Percentiles rank a stretch among this genome's conserved stretches.
Evolutionary conservation across 768 basidiomycete species (phyloP).

Genomic region (Psilocybe azurescens): DNA sequence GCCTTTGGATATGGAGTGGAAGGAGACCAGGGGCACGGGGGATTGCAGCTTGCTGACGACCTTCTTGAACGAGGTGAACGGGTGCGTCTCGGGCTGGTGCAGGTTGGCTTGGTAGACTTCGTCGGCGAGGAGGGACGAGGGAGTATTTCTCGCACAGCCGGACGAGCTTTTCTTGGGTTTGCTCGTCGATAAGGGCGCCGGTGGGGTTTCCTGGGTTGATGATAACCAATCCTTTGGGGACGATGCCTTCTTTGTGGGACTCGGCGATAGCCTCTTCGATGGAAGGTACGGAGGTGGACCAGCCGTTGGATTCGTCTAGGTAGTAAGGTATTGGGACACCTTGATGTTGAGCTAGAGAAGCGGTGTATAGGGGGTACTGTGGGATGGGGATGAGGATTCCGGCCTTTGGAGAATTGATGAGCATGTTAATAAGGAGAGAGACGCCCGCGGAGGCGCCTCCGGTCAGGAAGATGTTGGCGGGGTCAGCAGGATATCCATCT

Average conservation of each 20-base stretch:
- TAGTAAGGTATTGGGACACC: slow-evolving; percentile 89
- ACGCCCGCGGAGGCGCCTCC: slow-evolving; percentile 95
- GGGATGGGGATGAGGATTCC: slow-evolving; percentile 96
- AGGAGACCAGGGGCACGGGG: slow-evolving; percentile 86
- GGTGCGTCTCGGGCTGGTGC: slow-evolving; percentile 65
- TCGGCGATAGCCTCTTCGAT: slow-evolving; percentile 72
- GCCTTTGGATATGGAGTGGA: slow-evolving; percentile 98
- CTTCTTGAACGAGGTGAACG: slow-evolving; percentile 96
- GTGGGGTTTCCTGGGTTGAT: slow-evolving; percentile 99
- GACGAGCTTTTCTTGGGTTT: slow-evolving; percentile 79
- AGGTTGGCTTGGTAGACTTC: slow-evolving; percentile 99
- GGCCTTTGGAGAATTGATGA: slow-evolving; percentile 68
- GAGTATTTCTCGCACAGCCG: slow-evolving; percentile 82
- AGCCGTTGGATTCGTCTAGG: slow-evolving; percentile 81
- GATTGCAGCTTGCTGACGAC: slow-evolving; percentile 70
- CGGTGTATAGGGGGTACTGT: slow-evolving; percentile 98
- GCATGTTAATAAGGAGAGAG: slow-evolving; percentile 81
- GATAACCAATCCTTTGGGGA: slow-evolving; percentile 87
- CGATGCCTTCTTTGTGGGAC: slow-evolving; percentile 63
- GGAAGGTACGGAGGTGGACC: slow-evolving; percentile 78
- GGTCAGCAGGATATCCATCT: slow-evolving; percentile 85
- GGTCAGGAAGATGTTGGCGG: slow-evolving; percentile 91
- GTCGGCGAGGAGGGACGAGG: slow-evolving; percentile 91
- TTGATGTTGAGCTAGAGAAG: slow-evolving; percentile 83
- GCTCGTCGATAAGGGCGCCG: slow-evolving; percentile 77